Percentiles rank a stretch among this genome's conserved stretches.
These are phyloP conservation scores for Ascoidea rubescens DNA, from an alignment of 805 yeast species.

Conservation along the genomic window DNA sequence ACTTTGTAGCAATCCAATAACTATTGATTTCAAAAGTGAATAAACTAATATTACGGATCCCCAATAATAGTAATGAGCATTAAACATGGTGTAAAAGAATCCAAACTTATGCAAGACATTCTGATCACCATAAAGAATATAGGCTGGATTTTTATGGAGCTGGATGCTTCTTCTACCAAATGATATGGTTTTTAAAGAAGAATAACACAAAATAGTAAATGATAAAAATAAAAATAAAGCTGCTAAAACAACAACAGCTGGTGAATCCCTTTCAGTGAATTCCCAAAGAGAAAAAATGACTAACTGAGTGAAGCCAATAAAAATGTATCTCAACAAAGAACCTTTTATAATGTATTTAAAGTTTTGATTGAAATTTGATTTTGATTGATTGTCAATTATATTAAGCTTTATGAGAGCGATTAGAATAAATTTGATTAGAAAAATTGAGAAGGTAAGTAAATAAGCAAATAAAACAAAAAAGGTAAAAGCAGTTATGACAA, in stretches of 20 bases:
- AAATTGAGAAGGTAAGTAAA: constrained; percentile 47
- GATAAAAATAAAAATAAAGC: constrained; percentile 53
- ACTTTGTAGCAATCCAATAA: constrained; percentile 66
- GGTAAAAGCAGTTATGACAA: constrained; percentile 79
- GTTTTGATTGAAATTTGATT: constrained; percentile 33
- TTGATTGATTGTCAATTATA: constrained; percentile 29
- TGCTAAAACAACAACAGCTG: constrained; percentile 78
- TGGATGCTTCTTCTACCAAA: constrained; percentile 51
- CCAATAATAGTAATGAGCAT: constrained; percentile 75
- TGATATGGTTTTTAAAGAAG: constrained; percentile 45
- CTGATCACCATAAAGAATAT: constrained; percentile 69
- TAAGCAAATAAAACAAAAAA: constrained; percentile 71
- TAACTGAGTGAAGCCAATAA: constrained; percentile 77
- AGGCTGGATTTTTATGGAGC: constrained; percentile 71
- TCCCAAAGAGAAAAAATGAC: constrained; percentile 78
- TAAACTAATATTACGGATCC: constrained; percentile 50
- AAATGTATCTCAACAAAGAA: constrained; percentile 60
- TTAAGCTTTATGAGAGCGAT: constrained; percentile 32
- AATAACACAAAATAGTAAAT: constrained; percentile 46
- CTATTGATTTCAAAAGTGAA: constrained; percentile 50
- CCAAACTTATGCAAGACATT: constrained; percentile 67
- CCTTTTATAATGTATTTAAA: constrained; percentile 63
- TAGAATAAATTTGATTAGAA: constrained; percentile 35
- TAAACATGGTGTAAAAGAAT: constrained; percentile 80
- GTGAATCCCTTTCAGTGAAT: constrained; percentile 67